A percentile compares a stretch with the other conserved stretches of the same genome.
These are phyloP conservation scores for Calonectria pseudoreteaudii DNA, from an alignment of 2,329 filamentous ascomycete species.

Conservation along the genomic window DNA sequence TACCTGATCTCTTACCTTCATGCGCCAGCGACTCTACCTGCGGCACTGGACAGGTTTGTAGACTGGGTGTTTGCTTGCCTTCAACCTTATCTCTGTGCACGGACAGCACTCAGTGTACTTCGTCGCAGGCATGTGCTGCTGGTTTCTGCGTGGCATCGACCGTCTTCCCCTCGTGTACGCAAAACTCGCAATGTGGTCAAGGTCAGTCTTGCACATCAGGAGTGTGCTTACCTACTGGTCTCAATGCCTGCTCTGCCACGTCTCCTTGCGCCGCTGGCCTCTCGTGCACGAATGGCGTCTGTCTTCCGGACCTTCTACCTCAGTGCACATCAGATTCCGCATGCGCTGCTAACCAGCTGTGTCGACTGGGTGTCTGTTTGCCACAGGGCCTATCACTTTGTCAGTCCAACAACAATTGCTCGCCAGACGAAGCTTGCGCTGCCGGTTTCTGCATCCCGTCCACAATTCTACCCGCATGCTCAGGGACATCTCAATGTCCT, in stretches of 20 bases:
- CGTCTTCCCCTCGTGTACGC: background rate
- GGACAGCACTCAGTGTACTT: background rate
- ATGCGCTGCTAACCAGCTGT: background rate
- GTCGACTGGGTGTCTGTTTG: slow-evolving; percentile 4
- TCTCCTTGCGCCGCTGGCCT: background rate
- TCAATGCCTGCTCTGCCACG: background rate
- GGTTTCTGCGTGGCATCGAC: slow-evolving; percentile 5
- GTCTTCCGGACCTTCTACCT: background rate
- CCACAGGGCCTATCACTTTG: background rate
- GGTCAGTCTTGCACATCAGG: background rate
- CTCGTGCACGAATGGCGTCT: background rate
- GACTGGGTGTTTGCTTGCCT: background rate
- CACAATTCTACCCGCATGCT: background rate
- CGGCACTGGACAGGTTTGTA: background rate
- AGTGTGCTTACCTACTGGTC: background rate
- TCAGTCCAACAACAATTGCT: background rate
- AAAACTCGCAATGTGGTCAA: background rate
- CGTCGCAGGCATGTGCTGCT: background rate
- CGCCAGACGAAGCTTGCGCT: background rate
- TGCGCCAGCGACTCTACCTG: slow-evolving; percentile 3
- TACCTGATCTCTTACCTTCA: background rate
- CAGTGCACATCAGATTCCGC: background rate
- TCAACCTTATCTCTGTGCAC: background rate
- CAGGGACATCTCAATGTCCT: background rate
- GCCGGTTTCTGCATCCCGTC: slow-evolving; percentile 8